Evolutionary conservation across 805 yeast species (phyloP).

Genomic region (Sugiyamaella valdiviana): DNA sequence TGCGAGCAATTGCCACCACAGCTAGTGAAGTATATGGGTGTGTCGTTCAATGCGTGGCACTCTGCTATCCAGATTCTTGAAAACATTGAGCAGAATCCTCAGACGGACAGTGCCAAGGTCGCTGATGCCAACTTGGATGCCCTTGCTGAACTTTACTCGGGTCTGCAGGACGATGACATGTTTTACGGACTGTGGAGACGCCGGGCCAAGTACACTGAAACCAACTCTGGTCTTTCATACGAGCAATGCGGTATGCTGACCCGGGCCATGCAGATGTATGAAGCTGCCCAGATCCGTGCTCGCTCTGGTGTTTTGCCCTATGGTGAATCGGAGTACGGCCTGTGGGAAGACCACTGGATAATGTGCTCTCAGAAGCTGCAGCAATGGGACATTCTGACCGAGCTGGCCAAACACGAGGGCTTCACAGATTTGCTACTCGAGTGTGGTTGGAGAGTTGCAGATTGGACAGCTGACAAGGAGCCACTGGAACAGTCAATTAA

Average conservation of each 20-base stretch:
- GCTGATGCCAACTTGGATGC: constrained; percentile 87
- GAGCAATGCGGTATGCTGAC: constrained; percentile 96
- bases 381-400: constrained; percentile 97
- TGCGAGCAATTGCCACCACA: constrained; percentile 91
- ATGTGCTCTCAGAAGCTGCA: constrained; percentile 93
- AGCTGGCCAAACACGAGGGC: constrained; percentile 95
- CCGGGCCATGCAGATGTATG: constrained; percentile 87
- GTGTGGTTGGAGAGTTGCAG: constrained; percentile 99
- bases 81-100: constrained; percentile 51
- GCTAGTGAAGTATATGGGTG: constrained; percentile 78
- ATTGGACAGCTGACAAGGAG: constrained; percentile 93
- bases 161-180: constrained; percentile 90
- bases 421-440: constrained; percentile 91
- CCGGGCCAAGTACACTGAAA: constrained; percentile 88
- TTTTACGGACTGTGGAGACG: constrained; percentile 97
- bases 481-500: constrained; percentile 91
- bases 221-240: constrained; percentile 85
- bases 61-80: constrained; percentile 82
- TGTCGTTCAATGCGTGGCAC: constrained; percentile 86
- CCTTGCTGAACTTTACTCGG: constrained; percentile 77
- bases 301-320: constrained; percentile 92
- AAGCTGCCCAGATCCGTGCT: constrained; percentile 94
- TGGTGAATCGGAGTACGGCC: constrained; percentile 87
- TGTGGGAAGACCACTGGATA: constrained; percentile 99
- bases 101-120: constrained; percentile 64